phyloP scores from a whole-genome alignment of 306 rosid species.

The Fagus crenata region DNA sequence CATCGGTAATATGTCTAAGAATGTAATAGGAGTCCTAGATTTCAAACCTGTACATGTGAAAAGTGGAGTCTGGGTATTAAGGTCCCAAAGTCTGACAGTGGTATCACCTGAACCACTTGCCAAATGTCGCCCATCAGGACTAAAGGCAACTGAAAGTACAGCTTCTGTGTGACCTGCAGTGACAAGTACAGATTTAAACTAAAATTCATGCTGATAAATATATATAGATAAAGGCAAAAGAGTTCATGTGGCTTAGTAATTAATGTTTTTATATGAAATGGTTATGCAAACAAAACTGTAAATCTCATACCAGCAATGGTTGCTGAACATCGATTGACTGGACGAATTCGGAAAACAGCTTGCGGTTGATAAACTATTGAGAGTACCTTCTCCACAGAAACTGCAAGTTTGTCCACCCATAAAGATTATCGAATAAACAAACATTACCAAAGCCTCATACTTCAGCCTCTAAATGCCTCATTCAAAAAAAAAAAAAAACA shows the following conservation, averaged over 20 bases:
- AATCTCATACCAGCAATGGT: slow-evolving; percentile 76
- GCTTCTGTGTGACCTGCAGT: slow-evolving; percentile 86
- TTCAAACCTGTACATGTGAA: slow-evolving; percentile 82
- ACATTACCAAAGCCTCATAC: background rate
- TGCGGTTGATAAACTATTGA: slow-evolving; percentile 94
- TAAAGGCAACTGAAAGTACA: slow-evolving; percentile 78
- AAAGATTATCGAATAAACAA: background rate
- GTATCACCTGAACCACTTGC: slow-evolving; percentile 99
- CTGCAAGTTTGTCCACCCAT: slow-evolving; percentile 42
- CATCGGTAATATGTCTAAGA: slow-evolving; percentile 19
- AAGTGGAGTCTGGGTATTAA: slow-evolving; percentile 80
- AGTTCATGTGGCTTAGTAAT: no score
- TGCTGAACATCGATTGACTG: slow-evolving; percentile 84
- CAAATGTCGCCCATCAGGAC: slow-evolving; percentile 87
- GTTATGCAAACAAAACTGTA: no score
- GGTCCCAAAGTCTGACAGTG: slow-evolving; percentile 90
- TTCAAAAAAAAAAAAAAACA: background rate
- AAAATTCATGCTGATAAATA: background rate
- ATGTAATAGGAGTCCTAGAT: slow-evolving; percentile 12
- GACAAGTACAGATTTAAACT: slow-evolving; percentile 16
- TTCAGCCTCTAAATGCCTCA: background rate
- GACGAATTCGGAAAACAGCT: slow-evolving; percentile 81
- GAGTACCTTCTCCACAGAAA: slow-evolving; percentile 91
- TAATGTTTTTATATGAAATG: no score
- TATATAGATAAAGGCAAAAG: no score